Conservation (phyloP, 805 yeast species). For the Phaffomyces thermotolerans region DNA sequence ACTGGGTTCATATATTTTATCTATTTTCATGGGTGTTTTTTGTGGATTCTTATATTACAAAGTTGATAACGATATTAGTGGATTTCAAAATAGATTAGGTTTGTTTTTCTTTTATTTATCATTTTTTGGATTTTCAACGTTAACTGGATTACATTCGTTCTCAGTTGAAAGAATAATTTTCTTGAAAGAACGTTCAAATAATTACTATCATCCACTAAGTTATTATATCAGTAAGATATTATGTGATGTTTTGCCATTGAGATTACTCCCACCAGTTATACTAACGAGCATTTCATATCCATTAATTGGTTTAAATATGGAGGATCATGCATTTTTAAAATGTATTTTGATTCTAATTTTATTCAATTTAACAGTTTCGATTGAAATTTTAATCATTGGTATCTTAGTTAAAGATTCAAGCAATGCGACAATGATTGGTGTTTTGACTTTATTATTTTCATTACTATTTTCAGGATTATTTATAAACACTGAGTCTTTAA, state of each 20-base stretch:
- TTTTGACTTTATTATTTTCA: conserved; percentile 74
- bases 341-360: conserved; percentile 64
- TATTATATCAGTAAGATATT: conserved; percentile 80
- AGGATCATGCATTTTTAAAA: conserved; percentile 63
- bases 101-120: conserved; percentile 86
- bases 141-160: conserved; percentile 87
- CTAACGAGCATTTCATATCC: conserved; percentile 81
- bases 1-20: conserved; percentile 73
- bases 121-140: conserved; percentile 87
- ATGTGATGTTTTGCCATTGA: conserved; percentile 87
- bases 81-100: conserved; percentile 93
- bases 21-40: conserved; percentile 70
- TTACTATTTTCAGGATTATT: conserved; percentile 90
- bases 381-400: conserved; percentile 82
- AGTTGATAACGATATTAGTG: conserved; percentile 83
- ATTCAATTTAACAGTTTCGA: conserved; percentile 81
- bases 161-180: conserved; percentile 84
- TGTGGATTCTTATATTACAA: conserved; percentile 83
- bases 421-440: conserved; percentile 85
- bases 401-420: conserved; percentile 84
- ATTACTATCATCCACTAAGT: conserved; percentile 82
- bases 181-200: conserved; percentile 88
- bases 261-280: conserved; percentile 88
- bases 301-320: conserved; percentile 78
- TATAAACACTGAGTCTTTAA: conserved; percentile 65